Conservation (phyloP, 2,329 filamentous ascomycete genomes). For the Microcera coccophila region DNA sequence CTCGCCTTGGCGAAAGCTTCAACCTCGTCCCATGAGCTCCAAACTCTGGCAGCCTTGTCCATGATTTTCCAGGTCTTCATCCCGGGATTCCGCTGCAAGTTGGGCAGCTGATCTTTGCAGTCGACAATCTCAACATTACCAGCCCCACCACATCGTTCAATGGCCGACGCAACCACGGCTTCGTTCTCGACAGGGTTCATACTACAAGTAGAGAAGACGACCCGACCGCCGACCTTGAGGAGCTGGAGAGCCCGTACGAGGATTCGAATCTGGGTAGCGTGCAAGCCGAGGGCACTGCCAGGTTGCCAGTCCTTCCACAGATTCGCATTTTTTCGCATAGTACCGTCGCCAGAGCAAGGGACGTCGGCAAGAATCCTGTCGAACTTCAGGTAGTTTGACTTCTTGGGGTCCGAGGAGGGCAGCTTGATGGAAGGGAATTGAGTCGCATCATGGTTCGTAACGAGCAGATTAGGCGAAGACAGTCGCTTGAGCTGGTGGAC, state of each 20-base stretch:
- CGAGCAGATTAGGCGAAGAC: constrained; percentile 92
- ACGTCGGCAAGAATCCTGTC: constrained; percentile 96
- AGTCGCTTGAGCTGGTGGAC: constrained; percentile 97
- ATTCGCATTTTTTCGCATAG: constrained; percentile 84
- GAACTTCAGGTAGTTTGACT: constrained; percentile 82
- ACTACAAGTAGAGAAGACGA: constrained; percentile 97
- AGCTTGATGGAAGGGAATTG: constrained; percentile 90
- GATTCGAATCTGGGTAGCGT: constrained; percentile 83
- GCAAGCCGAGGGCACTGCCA: constrained; percentile 79
- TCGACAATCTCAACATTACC: constrained; percentile 81
- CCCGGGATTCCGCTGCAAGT: constrained; percentile 71
- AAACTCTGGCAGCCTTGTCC: constrained; percentile 77
- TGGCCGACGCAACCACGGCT: constrained; percentile 81
- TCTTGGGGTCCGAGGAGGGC: constrained; percentile 53
- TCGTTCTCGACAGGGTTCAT: constrained; percentile 99
- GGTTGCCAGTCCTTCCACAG: constrained; percentile 96
- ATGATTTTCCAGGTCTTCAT: constrained; percentile 85
- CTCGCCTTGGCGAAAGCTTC: constrained; percentile 62
- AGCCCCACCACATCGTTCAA: constrained; percentile 81
- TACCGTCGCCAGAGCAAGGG: constrained; percentile 94
- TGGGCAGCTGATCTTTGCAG: constrained; percentile 71
- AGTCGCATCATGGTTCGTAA: constrained; percentile 96
- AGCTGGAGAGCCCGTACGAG: constrained; percentile 89
- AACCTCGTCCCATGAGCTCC: constrained; percentile 79
- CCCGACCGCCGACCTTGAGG: constrained; percentile 88